These are phyloP conservation scores for Claviceps humidiphila DNA, from an alignment of 2,329 filamentous ascomycete species.

Conservation along the genomic window DNA sequence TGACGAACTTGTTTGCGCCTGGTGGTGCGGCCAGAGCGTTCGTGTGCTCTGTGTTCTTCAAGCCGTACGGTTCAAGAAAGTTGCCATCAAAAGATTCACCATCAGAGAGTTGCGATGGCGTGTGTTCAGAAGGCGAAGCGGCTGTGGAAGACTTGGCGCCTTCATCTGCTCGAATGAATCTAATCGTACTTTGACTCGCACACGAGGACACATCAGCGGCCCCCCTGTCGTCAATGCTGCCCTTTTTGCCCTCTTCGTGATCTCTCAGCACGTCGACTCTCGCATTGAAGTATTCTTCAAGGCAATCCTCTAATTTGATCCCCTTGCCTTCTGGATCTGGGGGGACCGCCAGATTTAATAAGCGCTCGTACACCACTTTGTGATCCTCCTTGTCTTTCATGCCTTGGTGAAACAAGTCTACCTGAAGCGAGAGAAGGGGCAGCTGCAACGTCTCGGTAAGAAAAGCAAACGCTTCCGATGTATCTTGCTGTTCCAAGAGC, in stretches of 20 bases:
- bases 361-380: slow-evolving; percentile 82
- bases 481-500: slow-evolving; percentile 74
- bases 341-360: slow-evolving; percentile 85
- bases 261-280: slow-evolving; percentile 78
- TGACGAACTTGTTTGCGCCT: background rate
- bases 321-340: slow-evolving; percentile 54
- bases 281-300: slow-evolving; percentile 93
- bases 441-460: slow-evolving; percentile 82
- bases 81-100: background rate
- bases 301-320: slow-evolving; percentile 75
- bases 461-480: slow-evolving; percentile 89
- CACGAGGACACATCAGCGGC: slow-evolving; percentile 13
- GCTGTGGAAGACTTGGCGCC: slow-evolving; percentile 20
- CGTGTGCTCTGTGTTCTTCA: background rate
- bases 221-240: slow-evolving; percentile 15
- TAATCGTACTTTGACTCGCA: slow-evolving; percentile 19
- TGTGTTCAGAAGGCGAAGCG: slow-evolving; percentile 19
- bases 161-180: slow-evolving; percentile 21
- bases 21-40: background rate
- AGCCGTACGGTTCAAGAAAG: background rate
- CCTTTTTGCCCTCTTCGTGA: slow-evolving; percentile 39
- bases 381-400: slow-evolving; percentile 80
- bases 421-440: slow-evolving; percentile 78
- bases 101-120: slow-evolving; percentile 9
- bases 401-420: slow-evolving; percentile 88